Conservation (phyloP, 2,329 filamentous ascomycete species). For the Aspergillus calidoustus region DNA sequence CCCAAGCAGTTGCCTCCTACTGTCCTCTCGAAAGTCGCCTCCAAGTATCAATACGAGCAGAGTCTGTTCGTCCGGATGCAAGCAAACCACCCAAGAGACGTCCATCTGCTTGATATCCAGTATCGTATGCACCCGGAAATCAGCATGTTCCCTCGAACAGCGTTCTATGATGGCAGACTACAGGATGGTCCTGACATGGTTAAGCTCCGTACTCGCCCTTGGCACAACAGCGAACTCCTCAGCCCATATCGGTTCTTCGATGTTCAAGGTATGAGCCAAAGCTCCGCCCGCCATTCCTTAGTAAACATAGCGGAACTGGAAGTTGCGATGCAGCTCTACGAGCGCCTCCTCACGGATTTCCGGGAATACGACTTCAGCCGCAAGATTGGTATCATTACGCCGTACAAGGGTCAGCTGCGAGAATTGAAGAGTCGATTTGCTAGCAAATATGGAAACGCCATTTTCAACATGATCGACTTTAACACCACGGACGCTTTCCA, state of each 20-base stretch:
- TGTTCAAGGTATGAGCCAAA: slow-evolving; percentile 83
- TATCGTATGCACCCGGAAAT: slow-evolving; percentile 99
- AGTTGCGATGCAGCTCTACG: slow-evolving; percentile 83
- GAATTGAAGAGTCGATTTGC: slow-evolving; percentile 78
- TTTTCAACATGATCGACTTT: slow-evolving; percentile 86
- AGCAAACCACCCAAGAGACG: slow-evolving; percentile 80
- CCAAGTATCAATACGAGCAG: slow-evolving; percentile 93
- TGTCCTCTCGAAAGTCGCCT: slow-evolving; percentile 90
- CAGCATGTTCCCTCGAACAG: slow-evolving; percentile 82
- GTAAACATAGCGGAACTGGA: slow-evolving; percentile 87
- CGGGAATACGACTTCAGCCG: slow-evolving; percentile 69
- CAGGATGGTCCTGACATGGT: slow-evolving; percentile 86
- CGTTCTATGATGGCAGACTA: slow-evolving; percentile 90
- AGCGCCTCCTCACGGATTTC: slow-evolving; percentile 76
- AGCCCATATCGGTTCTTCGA: slow-evolving; percentile 98
- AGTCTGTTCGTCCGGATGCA: slow-evolving; percentile 99
- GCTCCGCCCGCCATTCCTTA: slow-evolving; percentile 83
- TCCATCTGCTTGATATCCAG: slow-evolving; percentile 95
- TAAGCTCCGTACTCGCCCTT: slow-evolving; percentile 73
- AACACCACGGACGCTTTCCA: slow-evolving; percentile 99
- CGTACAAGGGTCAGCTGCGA: slow-evolving; percentile 90
- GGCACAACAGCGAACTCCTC: slow-evolving; percentile 81
- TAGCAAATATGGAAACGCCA: slow-evolving; percentile 71
- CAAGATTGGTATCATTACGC: slow-evolving; percentile 96
- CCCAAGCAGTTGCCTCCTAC: slow-evolving; percentile 96